Evolutionary conservation across 352 stramenopile genomes (phyloP), one percentile per base, ranked within the genome.

Genomic region (Phytopythium oedochilum): DNA sequence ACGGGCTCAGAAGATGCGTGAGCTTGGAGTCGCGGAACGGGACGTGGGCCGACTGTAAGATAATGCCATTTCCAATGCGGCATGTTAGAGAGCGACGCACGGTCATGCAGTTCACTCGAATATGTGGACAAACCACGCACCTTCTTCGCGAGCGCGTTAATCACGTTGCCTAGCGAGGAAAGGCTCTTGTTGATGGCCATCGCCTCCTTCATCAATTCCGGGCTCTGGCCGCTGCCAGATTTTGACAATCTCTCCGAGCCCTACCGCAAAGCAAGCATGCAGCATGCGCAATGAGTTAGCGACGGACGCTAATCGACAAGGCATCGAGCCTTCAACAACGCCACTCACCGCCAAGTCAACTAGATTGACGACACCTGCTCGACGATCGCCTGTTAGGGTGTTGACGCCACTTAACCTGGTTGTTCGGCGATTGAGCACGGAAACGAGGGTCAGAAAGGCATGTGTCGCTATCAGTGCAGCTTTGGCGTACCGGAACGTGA

Each of bases 21-120:
- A 96, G 66, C 68, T 96, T 96, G 8, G 85, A 93, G 57, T 94
- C 84, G n/a, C 88, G 83, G 61, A 93, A 96, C 10, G 87, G 88
- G 20, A 96, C 72, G 45, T 96, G 88, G 0, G 64, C 31, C 15
- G 81, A 87, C 81, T 89, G 38, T 2, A 53, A 25, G 18, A 5
- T 20, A 9, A 45, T n/a, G n/a, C n/a, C n/a, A n/a, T n/a, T n/a
- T n/a, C n/a, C n/a, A n/a, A n/a, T n/a, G n/a, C n/a, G n/a, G 14
- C 18, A 22, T 25, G 29, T n/a, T 18, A 48, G 32, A 45, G 29
- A 32, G 29, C 29, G 29, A 9, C 29, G 29, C 29, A 32, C 29
- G 5, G 5, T 9, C 29, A 9, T 5, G 5, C 29, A 9, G 29
- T 32, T 9, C 29, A 32, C 29, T 32, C 9, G 5, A 55, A 11